These are phyloP conservation scores for Amylocarpus encephaloides DNA, from an alignment of 2,329 filamentous ascomycete genomes.

Conservation along the genomic window DNA sequence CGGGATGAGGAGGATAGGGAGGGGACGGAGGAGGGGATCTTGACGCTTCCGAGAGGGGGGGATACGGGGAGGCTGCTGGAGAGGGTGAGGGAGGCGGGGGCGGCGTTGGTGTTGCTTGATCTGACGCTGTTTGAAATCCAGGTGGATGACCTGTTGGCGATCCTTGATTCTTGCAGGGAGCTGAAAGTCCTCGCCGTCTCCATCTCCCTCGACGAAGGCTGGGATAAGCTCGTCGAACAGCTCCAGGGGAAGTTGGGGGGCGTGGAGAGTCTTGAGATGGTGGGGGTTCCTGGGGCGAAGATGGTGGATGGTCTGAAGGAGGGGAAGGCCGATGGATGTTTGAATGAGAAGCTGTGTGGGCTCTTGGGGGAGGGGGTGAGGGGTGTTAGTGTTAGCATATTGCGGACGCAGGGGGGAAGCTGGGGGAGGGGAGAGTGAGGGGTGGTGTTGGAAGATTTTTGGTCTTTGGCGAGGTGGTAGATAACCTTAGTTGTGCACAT, in stretches of 20 bases:
- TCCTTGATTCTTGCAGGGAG: conserved; percentile 33
- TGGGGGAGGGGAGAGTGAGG: conserved; percentile 11
- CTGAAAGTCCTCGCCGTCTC: conserved; percentile 36
- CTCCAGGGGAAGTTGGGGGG: conserved; percentile 11
- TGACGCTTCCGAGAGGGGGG: too few species aligned
- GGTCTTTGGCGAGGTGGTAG: too few species aligned
- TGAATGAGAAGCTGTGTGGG: conserved; percentile 12
- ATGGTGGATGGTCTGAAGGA: conserved; percentile 20
- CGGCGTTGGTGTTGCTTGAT: conserved; percentile 29
- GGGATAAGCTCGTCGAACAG: conserved; percentile 15
- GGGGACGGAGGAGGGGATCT: conserved; percentile 21
- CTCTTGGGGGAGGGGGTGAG: conserved; percentile 13
- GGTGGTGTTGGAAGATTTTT: not conserved
- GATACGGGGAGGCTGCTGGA: conserved; percentile 12
- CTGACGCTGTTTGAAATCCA: conserved; percentile 37
- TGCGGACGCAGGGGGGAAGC: conserved; percentile 19
- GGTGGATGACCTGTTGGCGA: conserved; percentile 29
- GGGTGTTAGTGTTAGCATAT: conserved; percentile 21
- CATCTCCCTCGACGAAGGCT: conserved; percentile 30
- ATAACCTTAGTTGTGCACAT: too few species aligned
- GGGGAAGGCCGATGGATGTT: conserved; percentile 5
- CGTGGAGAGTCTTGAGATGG: conserved; percentile 23
- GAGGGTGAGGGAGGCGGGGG: conserved; percentile 18
- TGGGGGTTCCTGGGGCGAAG: conserved; percentile 19
- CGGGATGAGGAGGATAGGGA: conserved; percentile 24